Evolutionary conservation across 208 protist species (phyloP).

Genomic region (Phytomonas serpens): DNA sequence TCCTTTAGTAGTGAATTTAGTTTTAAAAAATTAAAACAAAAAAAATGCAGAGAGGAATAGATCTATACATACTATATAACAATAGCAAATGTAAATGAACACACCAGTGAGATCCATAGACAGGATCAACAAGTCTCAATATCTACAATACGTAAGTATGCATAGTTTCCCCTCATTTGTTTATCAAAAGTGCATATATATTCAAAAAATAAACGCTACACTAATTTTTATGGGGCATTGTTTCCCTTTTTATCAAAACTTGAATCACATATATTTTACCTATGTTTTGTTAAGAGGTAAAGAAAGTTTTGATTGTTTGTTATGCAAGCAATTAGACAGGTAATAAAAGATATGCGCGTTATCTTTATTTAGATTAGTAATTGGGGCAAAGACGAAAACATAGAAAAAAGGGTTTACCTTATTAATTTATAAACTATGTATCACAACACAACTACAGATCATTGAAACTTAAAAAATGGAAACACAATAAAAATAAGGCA

Average conservation of each 20-base stretch:
- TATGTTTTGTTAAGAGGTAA: neutral
- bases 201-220: neutral
- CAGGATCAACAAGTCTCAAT: neutral
- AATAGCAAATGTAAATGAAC: slow-evolving; percentile 15
- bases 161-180: neutral
- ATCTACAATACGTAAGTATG: neutral
- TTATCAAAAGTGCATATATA: neutral
- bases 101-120: neutral
- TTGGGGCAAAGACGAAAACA: neutral
- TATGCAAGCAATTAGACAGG: neutral
- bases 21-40: neutral
- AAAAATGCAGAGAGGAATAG: slow-evolving; percentile 3
- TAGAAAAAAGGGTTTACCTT: neutral
- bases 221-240: neutral
- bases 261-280: neutral
- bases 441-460: slow-evolving; percentile 12
- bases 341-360: neutral
- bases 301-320: neutral
- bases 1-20: neutral
- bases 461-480: slow-evolving; percentile 4
- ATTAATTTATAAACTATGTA: slow-evolving; percentile 8
- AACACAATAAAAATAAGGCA: neutral
- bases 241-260: neutral
- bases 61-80: slow-evolving; percentile 2
- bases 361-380: neutral